Evolutionary conservation across 208 protist genomes (phyloP).

Genomic region (Phytomonas francai): DNA sequence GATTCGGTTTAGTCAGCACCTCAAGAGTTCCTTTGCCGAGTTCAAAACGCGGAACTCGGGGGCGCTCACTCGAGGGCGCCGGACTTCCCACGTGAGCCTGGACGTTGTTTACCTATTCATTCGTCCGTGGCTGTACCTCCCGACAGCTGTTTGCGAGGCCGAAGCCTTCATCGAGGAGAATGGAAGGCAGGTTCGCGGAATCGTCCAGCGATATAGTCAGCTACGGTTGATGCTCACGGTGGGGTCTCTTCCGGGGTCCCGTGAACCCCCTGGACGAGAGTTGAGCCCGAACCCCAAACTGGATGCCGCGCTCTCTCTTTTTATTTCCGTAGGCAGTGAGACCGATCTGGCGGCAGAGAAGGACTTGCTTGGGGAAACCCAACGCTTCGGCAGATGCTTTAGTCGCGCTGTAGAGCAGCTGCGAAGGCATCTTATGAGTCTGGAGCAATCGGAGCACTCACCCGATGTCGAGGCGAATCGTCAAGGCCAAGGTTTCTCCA

Average conservation of each 20-base stretch:
- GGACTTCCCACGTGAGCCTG: neutral
- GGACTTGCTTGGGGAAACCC: conserved; percentile 35
- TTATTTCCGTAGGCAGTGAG: conserved; percentile 31
- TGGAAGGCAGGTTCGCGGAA: conserved; percentile 35
- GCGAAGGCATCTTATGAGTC: conserved; percentile 15
- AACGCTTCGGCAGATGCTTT: conserved; percentile 20
- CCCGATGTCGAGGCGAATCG: neutral
- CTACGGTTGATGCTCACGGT: conserved; percentile 56
- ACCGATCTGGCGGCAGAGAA: conserved; percentile 44
- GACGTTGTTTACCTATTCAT: conserved; percentile 36
- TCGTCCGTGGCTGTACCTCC: conserved; percentile 71
- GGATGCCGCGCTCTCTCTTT: conserved; percentile 17
- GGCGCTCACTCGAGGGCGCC: neutral
- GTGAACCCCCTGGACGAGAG: neutral
- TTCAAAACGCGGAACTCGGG: neutral
- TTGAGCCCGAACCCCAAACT: neutral
- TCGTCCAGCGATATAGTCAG: conserved; percentile 61
- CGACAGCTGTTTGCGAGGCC: conserved; percentile 63
- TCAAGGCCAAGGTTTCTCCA: neutral
- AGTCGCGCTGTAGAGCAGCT: conserved; percentile 24
- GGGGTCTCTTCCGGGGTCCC: conserved; percentile 32
- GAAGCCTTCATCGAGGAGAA: conserved; percentile 49
- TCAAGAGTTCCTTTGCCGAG: conserved; percentile 23
- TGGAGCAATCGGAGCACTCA: neutral
- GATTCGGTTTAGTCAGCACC: conserved; percentile 29